Conservation (phyloP, 1,139 yeast genomes). For the Candida labiduridarum region DNA sequence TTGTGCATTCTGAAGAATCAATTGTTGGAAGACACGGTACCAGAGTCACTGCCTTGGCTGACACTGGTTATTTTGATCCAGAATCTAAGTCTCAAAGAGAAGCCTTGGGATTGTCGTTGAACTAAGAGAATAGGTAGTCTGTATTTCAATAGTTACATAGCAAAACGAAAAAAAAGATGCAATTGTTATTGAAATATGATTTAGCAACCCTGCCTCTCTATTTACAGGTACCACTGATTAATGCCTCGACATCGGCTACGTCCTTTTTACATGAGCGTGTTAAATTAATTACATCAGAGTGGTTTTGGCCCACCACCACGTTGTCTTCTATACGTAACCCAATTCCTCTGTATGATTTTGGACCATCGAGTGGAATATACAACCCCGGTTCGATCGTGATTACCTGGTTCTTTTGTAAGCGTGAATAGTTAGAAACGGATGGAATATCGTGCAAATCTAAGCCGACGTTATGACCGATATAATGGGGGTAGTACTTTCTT, state of each 20-base stretch:
- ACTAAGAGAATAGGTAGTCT: conserved; percentile 12
- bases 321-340: conserved; percentile 97
- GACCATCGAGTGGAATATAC: conserved; percentile 74
- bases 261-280: conserved; percentile 88
- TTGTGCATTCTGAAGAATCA: conserved; percentile 55
- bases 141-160: no score
- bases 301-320: conserved; percentile 66
- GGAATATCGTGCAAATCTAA: conserved; percentile 90
- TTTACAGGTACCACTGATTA: conserved; percentile 38
- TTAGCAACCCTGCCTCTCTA: conserved; percentile 37
- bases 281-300: conserved; percentile 54
- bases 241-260: conserved; percentile 71
- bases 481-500: conserved; percentile 79
- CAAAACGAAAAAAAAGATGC: no score
- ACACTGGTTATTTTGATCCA: conserved; percentile 53
- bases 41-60: conserved; percentile 60
- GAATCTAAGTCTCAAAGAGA: conserved; percentile 56
- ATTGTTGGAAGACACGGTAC: conserved; percentile 56
- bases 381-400: conserved; percentile 95
- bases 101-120: conserved; percentile 44
- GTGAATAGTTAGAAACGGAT: conserved; percentile 52
- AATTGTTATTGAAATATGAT: no score
- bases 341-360: conserved; percentile 79
- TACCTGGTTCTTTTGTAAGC: conserved; percentile 65
- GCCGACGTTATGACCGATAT: conserved; percentile 94